Evolutionary conservation across 345 rosid species (phyloP).

Genomic region (thale cress (Arabidopsis thaliana)): DNA sequence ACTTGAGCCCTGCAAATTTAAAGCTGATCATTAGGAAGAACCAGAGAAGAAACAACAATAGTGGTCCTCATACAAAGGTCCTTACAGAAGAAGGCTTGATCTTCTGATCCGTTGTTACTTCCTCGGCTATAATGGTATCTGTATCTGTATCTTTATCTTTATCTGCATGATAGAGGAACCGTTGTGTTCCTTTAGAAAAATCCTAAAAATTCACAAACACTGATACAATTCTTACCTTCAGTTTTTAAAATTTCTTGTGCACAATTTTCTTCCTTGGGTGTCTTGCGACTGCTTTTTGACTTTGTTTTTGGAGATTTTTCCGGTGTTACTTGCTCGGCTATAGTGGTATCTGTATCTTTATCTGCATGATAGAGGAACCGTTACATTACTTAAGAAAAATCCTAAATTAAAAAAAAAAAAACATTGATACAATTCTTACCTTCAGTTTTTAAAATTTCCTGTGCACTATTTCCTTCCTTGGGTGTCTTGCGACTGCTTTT

Average conservation of each 20-base stretch:
- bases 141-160: constrained; percentile 50
- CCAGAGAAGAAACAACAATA: constrained; percentile 24
- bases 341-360: constrained; percentile 50
- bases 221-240: constrained; percentile 50
- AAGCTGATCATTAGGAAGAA: constrained; percentile 37
- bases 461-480: constrained; percentile 47
- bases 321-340: constrained; percentile 59
- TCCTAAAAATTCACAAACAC: neutral
- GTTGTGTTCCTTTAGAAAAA: constrained; percentile 16
- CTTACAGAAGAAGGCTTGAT: constrained; percentile 70
- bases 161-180: constrained; percentile 49
- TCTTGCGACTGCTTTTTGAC: constrained; percentile 38
- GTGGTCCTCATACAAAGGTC: constrained; percentile 32
- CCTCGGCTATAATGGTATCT: constrained; percentile 53
- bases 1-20: constrained; percentile 61
- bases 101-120: constrained; percentile 56
- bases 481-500: constrained; percentile 41
- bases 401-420: neutral
- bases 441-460: constrained; percentile 45
- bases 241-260: constrained; percentile 42
- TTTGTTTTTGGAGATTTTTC: constrained; percentile 55
- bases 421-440: constrained; percentile 46
- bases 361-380: constrained; percentile 48
- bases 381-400: constrained; percentile 23
- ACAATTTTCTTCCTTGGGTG: constrained; percentile 49